Evolutionary conservation across 306 rosid species (phyloP).

Genomic region (Gynostemma pentaphyllum): DNA sequence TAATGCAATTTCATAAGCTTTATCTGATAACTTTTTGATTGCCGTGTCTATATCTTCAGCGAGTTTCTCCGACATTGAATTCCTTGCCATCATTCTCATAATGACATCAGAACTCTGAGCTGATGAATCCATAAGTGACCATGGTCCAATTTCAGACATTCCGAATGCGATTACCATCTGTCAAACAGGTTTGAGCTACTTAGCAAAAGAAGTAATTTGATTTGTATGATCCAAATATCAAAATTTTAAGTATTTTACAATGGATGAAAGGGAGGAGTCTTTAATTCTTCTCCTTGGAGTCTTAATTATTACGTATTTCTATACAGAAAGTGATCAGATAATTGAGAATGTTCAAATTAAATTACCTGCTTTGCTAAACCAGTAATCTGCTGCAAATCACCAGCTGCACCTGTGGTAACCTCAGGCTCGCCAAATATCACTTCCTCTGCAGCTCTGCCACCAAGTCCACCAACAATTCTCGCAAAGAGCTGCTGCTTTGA

Average conservation of each 20-base stretch:
- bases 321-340: background rate
- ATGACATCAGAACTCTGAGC: slow-evolving; percentile 72
- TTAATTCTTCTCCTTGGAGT: background rate
- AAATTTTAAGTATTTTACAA: no score
- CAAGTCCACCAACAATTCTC: slow-evolving; percentile 87
- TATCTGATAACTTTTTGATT: slow-evolving; percentile 52
- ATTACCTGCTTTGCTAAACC: slow-evolving; percentile 79
- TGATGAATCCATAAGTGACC: slow-evolving; percentile 65
- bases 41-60: slow-evolving; percentile 84
- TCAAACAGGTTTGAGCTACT: slow-evolving; percentile 15
- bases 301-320: no score
- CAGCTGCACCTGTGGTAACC: slow-evolving; percentile 93
- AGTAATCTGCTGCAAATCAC: slow-evolving; percentile 85
- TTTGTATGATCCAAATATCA: no score
- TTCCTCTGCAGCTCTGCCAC: slow-evolving; percentile 97
- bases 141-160: slow-evolving; percentile 92
- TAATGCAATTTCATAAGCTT: slow-evolving; percentile 70
- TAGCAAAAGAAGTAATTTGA: background rate
- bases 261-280: background rate
- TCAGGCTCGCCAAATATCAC: slow-evolving; percentile 86
- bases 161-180: slow-evolving; percentile 89
- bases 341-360: background rate
- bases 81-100: slow-evolving; percentile 95
- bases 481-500: slow-evolving; percentile 90
- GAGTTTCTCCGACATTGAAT: slow-evolving; percentile 86